phyloP scores from a whole-genome alignment of 2,329 filamentous ascomycete genomes.

The Alternaria triticina region DNA sequence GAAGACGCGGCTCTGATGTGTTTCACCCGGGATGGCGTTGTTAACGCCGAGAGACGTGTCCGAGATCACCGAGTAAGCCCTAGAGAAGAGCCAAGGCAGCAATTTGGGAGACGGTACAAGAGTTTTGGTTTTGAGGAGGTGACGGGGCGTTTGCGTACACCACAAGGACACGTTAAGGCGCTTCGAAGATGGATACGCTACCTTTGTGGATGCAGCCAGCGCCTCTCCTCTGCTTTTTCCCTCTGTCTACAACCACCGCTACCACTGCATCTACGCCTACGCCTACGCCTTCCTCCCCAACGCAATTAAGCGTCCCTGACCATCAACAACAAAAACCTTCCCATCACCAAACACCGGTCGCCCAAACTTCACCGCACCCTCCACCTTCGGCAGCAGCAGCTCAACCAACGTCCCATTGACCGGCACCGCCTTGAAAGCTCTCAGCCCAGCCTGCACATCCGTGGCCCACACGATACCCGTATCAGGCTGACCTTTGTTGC shows the following conservation, averaged over 20 bases:
- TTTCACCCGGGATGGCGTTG: not conserved
- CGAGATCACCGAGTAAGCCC: not conserved
- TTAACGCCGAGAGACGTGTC: not conserved
- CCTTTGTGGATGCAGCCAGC: slow-evolving; percentile 8
- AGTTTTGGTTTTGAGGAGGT: not conserved
- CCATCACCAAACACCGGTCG: slow-evolving; percentile 51
- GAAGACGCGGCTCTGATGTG: not conserved
- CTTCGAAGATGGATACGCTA: not conserved
- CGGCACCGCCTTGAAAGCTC: slow-evolving; percentile 51
- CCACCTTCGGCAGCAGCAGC: slow-evolving; percentile 47
- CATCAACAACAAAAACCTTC: slow-evolving; percentile 32
- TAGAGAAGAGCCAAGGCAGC: not conserved
- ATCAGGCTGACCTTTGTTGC: slow-evolving; percentile 43
- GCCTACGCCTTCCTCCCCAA: slow-evolving; percentile 1
- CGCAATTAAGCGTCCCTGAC: slow-evolving; percentile 16
- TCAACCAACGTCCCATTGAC: slow-evolving; percentile 45
- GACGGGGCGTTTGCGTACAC: not conserved
- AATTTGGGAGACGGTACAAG: not conserved
- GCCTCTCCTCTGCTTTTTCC: not conserved
- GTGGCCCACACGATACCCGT: slow-evolving; percentile 47
- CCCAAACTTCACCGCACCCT: slow-evolving; percentile 50
- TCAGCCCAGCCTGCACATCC: slow-evolving; percentile 49
- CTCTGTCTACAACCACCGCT: not conserved
- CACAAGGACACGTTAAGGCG: no score
- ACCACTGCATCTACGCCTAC: not conserved